phyloP scores from a whole-genome alignment of 1,139 yeast species.

The Hansenula sp. region DNA sequence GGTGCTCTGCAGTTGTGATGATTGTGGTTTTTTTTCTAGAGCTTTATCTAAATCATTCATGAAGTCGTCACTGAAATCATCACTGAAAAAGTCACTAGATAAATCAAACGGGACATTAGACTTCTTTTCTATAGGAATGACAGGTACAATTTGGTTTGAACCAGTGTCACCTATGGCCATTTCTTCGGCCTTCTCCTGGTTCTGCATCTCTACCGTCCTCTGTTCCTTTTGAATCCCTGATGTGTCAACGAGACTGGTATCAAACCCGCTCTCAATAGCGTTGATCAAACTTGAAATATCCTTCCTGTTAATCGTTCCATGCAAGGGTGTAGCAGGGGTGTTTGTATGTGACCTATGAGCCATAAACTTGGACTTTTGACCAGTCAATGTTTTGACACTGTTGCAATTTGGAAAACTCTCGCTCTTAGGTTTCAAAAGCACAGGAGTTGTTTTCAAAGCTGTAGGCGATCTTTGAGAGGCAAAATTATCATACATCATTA shows the following conservation, averaged over 20 bases:
- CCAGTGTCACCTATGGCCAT: too few species aligned
- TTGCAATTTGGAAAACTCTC: slow-evolving; percentile 11
- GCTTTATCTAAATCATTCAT: slow-evolving; percentile 18
- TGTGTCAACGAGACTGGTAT: background rate
- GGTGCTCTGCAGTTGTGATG: background rate
- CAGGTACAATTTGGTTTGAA: too few species aligned
- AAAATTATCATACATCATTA: slow-evolving; percentile 19
- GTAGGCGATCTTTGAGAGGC: slow-evolving; percentile 19
- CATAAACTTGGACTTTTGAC: background rate
- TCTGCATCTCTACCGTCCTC: too few species aligned
- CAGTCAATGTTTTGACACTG: background rate
- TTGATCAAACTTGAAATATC: slow-evolving; percentile 16
- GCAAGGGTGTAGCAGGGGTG: slow-evolving; percentile 4
- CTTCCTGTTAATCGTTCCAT: slow-evolving; percentile 5
- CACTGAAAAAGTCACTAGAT: slow-evolving; percentile 19
- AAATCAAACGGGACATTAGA: slow-evolving; percentile 7
- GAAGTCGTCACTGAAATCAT: slow-evolving; percentile 22
- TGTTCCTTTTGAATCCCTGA: background rate
- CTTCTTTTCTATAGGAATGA: too few species aligned
- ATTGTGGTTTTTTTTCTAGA: slow-evolving; percentile 6
- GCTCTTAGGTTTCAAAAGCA: slow-evolving; percentile 2
- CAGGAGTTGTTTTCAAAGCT: background rate
- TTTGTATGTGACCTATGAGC: background rate
- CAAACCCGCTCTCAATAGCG: slow-evolving; percentile 14
- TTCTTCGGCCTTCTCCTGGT: too few species aligned